Conservation (phyloP, 805 yeast genomes). For the Starmerella khaoyaiensis region DNA sequence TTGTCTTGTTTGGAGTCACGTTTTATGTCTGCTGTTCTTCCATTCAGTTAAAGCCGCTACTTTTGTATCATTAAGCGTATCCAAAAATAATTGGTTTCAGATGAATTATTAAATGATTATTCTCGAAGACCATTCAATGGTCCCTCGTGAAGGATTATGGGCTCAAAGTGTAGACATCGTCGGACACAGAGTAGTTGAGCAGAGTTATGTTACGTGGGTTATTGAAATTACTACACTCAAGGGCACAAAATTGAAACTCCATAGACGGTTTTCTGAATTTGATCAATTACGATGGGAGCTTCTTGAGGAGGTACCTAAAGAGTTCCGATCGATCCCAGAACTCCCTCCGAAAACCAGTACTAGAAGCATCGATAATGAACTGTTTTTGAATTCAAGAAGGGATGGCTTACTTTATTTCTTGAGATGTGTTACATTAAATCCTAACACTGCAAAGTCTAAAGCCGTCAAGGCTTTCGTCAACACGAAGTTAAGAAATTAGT, state of each 20-base stretch:
- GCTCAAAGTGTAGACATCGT: constrained; percentile 31
- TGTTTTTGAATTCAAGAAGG: constrained; percentile 31
- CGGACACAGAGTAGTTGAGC: constrained; percentile 32
- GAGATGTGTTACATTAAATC: constrained; percentile 35
- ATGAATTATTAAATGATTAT: constrained; percentile 17
- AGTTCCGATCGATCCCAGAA: constrained; percentile 31
- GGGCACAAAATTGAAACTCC: constrained; percentile 32
- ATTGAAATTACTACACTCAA: constrained; percentile 29
- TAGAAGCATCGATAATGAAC: constrained; percentile 20
- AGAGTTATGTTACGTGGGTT: constrained; percentile 35
- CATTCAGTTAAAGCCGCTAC: too few relatives aligned
- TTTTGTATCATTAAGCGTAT: too few relatives aligned
- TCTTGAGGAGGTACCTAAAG: constrained; percentile 28
- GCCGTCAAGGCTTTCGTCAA: constrained; percentile 27
- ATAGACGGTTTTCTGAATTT: constrained; percentile 57
- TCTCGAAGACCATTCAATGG: constrained; percentile 19
- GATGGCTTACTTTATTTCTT: constrained; percentile 36
- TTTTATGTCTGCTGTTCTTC: too few relatives aligned
- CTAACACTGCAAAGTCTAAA: constrained; percentile 28
- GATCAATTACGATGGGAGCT: constrained; percentile 35
- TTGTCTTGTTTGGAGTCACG: too few relatives aligned
- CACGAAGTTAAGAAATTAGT: too few relatives aligned
- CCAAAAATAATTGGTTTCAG: too few relatives aligned
- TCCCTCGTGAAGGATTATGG: constrained; percentile 25
- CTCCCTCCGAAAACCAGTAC: constrained; percentile 35